Conservation (phyloP, 257 asterid genomes). For the Scutellaria barbata region DNA sequence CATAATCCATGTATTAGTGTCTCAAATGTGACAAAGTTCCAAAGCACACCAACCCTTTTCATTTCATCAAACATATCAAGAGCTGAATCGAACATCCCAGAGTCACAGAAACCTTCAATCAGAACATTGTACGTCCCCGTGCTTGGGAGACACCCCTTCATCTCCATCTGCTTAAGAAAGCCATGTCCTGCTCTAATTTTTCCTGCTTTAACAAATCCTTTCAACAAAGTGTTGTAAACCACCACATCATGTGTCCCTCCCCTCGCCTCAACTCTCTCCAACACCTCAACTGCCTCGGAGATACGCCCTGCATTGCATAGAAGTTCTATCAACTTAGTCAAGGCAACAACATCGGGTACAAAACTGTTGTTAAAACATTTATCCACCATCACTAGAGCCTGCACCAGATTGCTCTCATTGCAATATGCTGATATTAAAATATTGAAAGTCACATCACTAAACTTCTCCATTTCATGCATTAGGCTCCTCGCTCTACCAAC, state of each 20-base stretch:
- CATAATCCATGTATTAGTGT: conserved; percentile 68
- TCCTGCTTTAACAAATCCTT: conserved; percentile 67
- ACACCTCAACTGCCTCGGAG: conserved; percentile 74
- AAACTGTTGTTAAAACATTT: conserved; percentile 66
- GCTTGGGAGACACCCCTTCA: conserved; percentile 81
- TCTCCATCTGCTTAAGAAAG: conserved; percentile 80
- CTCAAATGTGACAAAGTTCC: conserved; percentile 66
- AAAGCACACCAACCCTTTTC: conserved; percentile 61
- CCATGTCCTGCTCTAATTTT: conserved; percentile 59
- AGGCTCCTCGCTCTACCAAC: conserved; percentile 87
- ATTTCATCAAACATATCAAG: conserved; percentile 83
- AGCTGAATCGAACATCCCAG: conserved; percentile 63
- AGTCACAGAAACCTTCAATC: conserved; percentile 71
- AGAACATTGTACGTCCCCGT: conserved; percentile 68
- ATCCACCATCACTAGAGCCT: conserved; percentile 82
- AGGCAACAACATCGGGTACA: conserved; percentile 67
- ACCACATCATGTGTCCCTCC: conserved; percentile 72
- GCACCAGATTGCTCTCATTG: conserved; percentile 62
- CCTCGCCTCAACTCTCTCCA: conserved; percentile 70
- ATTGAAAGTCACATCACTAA: conserved; percentile 74
- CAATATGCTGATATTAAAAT: conserved; percentile 82
- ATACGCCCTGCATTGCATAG: conserved; percentile 60
- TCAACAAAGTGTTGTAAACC: conserved; percentile 73
- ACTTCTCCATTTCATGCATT: conserved; percentile 67
- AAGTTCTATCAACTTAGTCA: conserved; percentile 68